Base-by-base conservation (phyloP, 177 flowering plant species). In the Vitis hybrid region DNA sequence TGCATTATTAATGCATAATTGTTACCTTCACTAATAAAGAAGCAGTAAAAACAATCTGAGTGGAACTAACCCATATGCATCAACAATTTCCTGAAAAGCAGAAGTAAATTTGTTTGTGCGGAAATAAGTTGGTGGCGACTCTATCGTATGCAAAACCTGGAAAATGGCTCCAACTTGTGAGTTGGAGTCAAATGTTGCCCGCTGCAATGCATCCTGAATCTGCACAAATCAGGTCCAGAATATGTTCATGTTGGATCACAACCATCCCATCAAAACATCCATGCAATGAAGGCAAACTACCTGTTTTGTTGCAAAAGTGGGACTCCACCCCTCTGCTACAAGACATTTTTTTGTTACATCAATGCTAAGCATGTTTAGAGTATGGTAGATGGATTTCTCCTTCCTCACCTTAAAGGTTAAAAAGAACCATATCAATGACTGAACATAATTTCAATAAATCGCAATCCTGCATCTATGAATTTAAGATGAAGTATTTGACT, bases 251-350 rank as follows among this genome's bases (percentile, higher is more conserved):
- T 57, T 30, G 14, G 4, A 21, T 64, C 19, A 50, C 23, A 26
- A n/a, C 54, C 49, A 34, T 64, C 12, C 23, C n/a, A 54, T 9
- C 15, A 56, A n/a, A 17, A 32, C 54, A 57, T 40, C 51, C 68
- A 60, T 68, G n/a, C 9, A 51, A 59, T 14, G 13, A 56, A 19
- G n/a, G n/a, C 30, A 49, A 56, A 26, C 54, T 67, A 91, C 98
- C 88, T 93, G 91, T 61, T 83, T 82, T 74, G 91, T 72, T 13
- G 98, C 99, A 83, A 91, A 93, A 65, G 86, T 81, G 18, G 98
- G 99, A 81, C 97, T 81, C 99, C 99, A 95, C 49, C 97, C 99
- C 78, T 93, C 99, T 69, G 89, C 98, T 62, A 95, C 99, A 64
- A 95, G 93, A 77, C 99, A 95, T 77, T 95, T 95, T 71, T 87